Evolutionary conservation across 352 stramenopile genomes (phyloP).

Genomic region (Globisporangium spiculum): DNA sequence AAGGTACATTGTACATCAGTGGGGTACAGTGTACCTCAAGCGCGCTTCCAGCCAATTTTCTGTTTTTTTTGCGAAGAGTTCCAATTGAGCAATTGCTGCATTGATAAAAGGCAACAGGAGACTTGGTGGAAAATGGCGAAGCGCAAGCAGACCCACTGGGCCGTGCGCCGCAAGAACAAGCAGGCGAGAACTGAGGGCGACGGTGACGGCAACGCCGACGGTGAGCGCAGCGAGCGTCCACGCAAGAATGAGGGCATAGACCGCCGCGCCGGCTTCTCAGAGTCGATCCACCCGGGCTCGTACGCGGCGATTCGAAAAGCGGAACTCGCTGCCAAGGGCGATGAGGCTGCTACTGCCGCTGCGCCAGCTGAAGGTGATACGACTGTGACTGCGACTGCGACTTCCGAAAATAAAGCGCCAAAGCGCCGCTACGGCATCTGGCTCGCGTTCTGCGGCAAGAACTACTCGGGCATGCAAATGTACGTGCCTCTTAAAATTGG

Average conservation of each 20-base stretch:
- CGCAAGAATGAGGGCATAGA: constrained; percentile 31
- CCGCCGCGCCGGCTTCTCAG: constrained; percentile 50
- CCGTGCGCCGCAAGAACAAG: constrained; percentile 75
- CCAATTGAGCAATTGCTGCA: not conserved
- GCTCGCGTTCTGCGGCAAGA: constrained; percentile 86
- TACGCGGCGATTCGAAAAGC: constrained; percentile 55
- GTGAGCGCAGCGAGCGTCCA: constrained; percentile 19
- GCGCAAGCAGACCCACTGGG: constrained; percentile 68
- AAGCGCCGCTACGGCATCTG: constrained; percentile 82
- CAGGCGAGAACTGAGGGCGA: constrained; percentile 27
- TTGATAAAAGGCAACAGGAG: not conserved
- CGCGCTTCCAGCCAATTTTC: constrained; percentile 8
- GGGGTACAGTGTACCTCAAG: constrained; percentile 5
- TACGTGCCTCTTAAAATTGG: constrained; percentile 18
- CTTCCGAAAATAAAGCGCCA: constrained; percentile 13
- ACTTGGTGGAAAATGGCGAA: constrained; percentile 27
- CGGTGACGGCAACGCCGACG: constrained; percentile 14
- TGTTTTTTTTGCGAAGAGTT: not conserved
- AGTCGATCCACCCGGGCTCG: constrained; percentile 69
- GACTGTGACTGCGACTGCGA: no score
- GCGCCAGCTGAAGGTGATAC: not conserved
- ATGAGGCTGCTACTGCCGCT: constrained; percentile 3
- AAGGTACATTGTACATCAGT: not conserved
- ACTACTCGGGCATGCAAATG: constrained; percentile 91
- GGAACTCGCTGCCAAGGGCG: constrained; percentile 12